Base-by-base conservation (phyloP, 2,329 filamentous ascomycete genomes). In the Neonectria neomacrospora region DNA sequence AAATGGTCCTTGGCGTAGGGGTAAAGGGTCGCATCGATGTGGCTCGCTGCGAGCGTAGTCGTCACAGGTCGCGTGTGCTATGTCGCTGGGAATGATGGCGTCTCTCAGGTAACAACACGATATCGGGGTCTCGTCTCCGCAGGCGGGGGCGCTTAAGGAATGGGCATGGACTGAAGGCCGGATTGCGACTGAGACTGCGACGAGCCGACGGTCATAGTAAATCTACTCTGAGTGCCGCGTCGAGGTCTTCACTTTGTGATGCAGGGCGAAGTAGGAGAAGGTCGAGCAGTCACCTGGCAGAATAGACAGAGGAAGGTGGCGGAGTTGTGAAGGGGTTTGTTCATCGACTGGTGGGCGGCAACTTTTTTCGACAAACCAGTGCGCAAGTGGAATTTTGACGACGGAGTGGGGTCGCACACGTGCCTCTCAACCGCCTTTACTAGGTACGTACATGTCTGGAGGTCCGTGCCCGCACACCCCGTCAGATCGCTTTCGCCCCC, bases 1-100 rank as follows among this genome's bases (percentile, higher is more conserved):
- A 71, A 48, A 78, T 54, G 56, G 71, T 71, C 72, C 76, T 76
- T 63, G 76, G 66, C 28, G 74, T 68, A 16, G 80, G 75, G 14
- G 77, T 78, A 61, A 80, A 72, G 23, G 72, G 71, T 64, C 71
- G 63, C 71, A 73, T 73, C 59, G 57, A 63, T 66, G 50, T 60
- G 41, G 39, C n/a, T 63, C 58, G 64, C 61, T 56, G 42, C 51
- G 54, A 53, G 59, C 18, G 59, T 44, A 23, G 44, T 64, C 32
- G 32, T 34, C 32, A 5, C 32, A 34, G 14, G 14, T 37, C 53
- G 66, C 64, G 57, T 48, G 57, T 44, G 60, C 56, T 65, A 54
- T n/a, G 51, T 61, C 51, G 50, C 58, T 68, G 32, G 54, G 50
- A 61, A 61, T 70, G 52, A 63, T 64, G 64, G 66, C 64, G 71